Conservation (phyloP, 2,329 filamentous ascomycete species). For the Diaporthe australafricana region DNA sequence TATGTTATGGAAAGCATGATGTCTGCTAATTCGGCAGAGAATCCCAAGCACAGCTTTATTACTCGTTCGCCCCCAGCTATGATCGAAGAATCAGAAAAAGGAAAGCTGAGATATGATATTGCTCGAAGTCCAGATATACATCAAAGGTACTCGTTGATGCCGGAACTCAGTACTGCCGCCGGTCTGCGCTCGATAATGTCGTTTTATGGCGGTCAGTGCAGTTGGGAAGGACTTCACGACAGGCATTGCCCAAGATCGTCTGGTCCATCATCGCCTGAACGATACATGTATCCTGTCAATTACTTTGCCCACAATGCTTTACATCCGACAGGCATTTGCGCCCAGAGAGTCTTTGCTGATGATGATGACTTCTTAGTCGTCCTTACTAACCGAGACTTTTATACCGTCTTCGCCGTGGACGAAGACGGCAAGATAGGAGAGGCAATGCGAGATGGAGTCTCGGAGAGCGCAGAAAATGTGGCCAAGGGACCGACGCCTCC, state of each 20-base stretch:
- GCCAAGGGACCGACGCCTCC: background rate
- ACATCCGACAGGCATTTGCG: too few species aligned
- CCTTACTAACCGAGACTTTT: background rate
- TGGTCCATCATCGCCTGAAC: background rate
- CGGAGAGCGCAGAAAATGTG: background rate
- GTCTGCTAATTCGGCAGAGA: background rate
- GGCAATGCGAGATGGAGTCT: background rate
- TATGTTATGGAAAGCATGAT: background rate
- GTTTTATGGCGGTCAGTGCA: background rate
- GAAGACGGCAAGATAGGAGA: slow-evolving; percentile 5
- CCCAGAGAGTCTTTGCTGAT: background rate
- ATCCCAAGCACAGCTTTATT: too few species aligned
- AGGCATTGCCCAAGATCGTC: background rate
- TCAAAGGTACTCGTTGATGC: background rate
- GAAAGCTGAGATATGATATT: background rate
- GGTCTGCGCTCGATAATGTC: background rate
- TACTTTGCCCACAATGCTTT: background rate
- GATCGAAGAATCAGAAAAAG: background rate
- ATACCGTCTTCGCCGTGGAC: slow-evolving; percentile 21
- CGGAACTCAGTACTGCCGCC: background rate
- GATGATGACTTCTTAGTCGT: slow-evolving; percentile 31
- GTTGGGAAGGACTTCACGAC: background rate
- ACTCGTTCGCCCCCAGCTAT: background rate
- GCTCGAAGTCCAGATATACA: background rate
- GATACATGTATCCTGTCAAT: background rate